These are phyloP conservation scores for Dipteronia dyeriana DNA, from an alignment of 345 rosid species.

Conservation along the genomic window DNA sequence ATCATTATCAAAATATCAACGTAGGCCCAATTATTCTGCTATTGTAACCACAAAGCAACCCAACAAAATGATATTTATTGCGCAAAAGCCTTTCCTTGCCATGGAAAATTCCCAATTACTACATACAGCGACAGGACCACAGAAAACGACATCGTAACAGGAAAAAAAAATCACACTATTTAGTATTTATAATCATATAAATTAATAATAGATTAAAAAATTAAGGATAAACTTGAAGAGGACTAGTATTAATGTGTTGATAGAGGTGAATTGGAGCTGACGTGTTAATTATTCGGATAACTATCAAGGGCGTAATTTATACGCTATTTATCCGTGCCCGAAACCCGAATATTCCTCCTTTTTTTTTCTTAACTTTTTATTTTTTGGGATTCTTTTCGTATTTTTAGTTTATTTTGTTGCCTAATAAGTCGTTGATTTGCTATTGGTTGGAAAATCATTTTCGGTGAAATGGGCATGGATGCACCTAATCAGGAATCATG, in stretches of 20 bases:
- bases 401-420: too few species aligned
- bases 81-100: neutral
- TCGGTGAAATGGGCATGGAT: neutral
- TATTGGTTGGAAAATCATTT: neutral
- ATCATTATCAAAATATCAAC: neutral
- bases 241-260: too few species aligned
- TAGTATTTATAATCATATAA: too few species aligned
- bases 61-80: neutral
- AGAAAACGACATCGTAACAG: neutral
- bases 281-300: conserved; percentile 12
- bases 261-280: neutral
- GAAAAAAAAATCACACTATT: too few species aligned
- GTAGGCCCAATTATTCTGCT: neutral
- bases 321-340: conserved; percentile 5
- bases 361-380: neutral
- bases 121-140: neutral
- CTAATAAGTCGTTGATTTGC: neutral
- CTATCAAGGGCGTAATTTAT: neutral
- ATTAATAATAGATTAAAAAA: too few species aligned
- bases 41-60: neutral
- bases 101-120: neutral
- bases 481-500: neutral
- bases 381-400: neutral
- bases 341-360: neutral
- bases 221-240: neutral